Percentiles rank a stretch among this genome's conserved stretches.
Conservation (phyloP, 805 yeast genomes). For the Hanseniaspora hatyaiensis region DNA sequence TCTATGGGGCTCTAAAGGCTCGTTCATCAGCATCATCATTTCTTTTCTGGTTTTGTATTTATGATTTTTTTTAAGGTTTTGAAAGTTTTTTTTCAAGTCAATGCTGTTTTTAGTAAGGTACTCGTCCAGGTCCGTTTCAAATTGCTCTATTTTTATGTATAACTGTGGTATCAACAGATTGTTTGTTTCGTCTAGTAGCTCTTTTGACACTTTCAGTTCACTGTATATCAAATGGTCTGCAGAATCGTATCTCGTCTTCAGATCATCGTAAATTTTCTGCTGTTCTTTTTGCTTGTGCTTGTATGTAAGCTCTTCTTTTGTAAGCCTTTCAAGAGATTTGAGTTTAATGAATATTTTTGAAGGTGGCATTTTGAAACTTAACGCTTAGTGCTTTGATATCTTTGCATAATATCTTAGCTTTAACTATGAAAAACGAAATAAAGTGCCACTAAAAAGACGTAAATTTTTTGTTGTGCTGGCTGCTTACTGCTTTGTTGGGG, state of each 20-base stretch:
- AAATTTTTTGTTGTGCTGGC: too few species aligned
- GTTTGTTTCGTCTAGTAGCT: conserved; percentile 43
- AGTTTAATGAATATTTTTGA: conserved; percentile 58
- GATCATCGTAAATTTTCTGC: conserved; percentile 35
- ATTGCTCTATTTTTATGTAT: conserved; percentile 33
- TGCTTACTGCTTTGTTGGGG: too few species aligned
- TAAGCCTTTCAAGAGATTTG: conserved; percentile 53
- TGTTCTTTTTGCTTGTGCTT: conserved; percentile 49
- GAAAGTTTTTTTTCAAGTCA: not conserved
- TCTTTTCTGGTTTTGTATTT: not conserved
- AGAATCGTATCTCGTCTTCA: conserved; percentile 21
- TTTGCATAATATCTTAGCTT: not conserved
- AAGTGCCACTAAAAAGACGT: too few species aligned
- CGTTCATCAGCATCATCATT: not conserved
- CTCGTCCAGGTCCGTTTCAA: conserved; percentile 31
- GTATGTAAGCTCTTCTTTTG: conserved; percentile 57
- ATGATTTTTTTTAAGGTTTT: not conserved
- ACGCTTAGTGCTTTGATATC: too few species aligned
- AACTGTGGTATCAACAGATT: conserved; percentile 41
- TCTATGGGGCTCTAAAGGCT: conserved; percentile 5
- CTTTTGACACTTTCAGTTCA: conserved; percentile 47
- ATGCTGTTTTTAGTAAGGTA: conserved; percentile 30
- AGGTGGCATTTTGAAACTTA: conserved; percentile 67
- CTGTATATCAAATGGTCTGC: conserved; percentile 40
- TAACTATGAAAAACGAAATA: too few species aligned